Percentiles rank a stretch among this genome's conserved stretches.
phyloP scores from a whole-genome alignment of 345 rosid species.

The Brassica cretica region DNA sequence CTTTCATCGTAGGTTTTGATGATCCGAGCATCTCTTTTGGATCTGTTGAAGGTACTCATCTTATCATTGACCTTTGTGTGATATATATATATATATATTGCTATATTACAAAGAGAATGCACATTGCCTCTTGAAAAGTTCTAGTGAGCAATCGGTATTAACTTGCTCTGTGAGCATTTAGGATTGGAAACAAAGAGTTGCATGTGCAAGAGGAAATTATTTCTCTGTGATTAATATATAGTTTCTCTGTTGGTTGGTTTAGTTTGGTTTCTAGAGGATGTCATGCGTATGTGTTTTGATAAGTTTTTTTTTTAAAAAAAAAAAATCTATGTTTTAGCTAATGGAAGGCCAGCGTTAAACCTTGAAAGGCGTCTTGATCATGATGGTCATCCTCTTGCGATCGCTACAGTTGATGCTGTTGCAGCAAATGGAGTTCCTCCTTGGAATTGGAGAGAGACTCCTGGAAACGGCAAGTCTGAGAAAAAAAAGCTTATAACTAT shows the following conservation, averaged over 20 bases:
- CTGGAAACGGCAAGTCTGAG: conserved; percentile 69
- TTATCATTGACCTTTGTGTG: conserved; percentile 29
- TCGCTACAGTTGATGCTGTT: conserved; percentile 81
- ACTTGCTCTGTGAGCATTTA: conserved; percentile 17
- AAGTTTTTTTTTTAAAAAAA: neutral
- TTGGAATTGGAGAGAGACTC: conserved; percentile 97
- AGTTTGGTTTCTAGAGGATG: conserved; percentile 9
- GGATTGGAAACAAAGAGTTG: conserved; percentile 19
- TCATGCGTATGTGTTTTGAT: conserved; percentile 14
- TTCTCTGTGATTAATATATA: neutral
- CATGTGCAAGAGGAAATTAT: neutral
- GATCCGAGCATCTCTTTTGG: conserved; percentile 85
- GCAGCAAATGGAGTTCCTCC: conserved; percentile 89
- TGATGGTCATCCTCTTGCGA: conserved; percentile 94
- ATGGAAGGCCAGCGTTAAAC: conserved; percentile 78
- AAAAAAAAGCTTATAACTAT: too few species aligned
- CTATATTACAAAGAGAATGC: neutral
- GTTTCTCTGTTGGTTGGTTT: conserved; percentile 23
- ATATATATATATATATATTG: neutral
- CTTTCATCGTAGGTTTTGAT: conserved; percentile 70
- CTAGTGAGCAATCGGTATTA: conserved; percentile 4
- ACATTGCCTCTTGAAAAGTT: neutral
- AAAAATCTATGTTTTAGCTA: conserved; percentile 51
- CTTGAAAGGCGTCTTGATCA: conserved; percentile 96
- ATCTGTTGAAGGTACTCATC: conserved; percentile 79